A percentile compares a stretch with the other conserved stretches of the same genome.
These are phyloP conservation scores for Apiospora hydei DNA, from an alignment of 2,329 filamentous ascomycete species.

Conservation along the genomic window DNA sequence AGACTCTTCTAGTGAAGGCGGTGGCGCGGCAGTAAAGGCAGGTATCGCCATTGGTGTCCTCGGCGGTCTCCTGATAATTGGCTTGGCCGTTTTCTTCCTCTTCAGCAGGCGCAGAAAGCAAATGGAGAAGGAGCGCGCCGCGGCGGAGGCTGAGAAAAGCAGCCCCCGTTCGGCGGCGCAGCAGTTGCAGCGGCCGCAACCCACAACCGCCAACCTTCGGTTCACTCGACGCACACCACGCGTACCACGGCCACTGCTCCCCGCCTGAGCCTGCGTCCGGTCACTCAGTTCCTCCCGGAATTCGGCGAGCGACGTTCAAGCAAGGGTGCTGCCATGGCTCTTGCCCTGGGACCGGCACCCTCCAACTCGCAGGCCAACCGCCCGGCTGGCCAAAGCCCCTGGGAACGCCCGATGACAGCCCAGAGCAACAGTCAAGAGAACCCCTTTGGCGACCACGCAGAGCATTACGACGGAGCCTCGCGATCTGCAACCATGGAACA, in stretches of 20 bases:
- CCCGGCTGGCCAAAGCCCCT: slow-evolving; percentile 47
- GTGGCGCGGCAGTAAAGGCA: slow-evolving; percentile 64
- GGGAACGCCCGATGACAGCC: slow-evolving; percentile 56
- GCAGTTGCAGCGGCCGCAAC: slow-evolving; percentile 32
- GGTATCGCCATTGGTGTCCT: slow-evolving; percentile 87
- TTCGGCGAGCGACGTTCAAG: slow-evolving; percentile 62
- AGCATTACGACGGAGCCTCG: slow-evolving; percentile 32
- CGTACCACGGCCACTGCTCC: slow-evolving; percentile 67
- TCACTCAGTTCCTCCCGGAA: slow-evolving; percentile 82
- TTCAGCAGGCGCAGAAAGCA: slow-evolving; percentile 76
- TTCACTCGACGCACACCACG: slow-evolving; percentile 42
- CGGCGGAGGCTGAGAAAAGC: slow-evolving; percentile 70
- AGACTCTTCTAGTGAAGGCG: slow-evolving; percentile 27
- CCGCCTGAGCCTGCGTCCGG: slow-evolving; percentile 83
- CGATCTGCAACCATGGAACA: slow-evolving; percentile 40
- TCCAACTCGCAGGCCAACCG: slow-evolving; percentile 36
- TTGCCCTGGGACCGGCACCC: slow-evolving; percentile 41
- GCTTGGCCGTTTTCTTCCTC: slow-evolving; percentile 74
- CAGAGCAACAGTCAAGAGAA: slow-evolving; percentile 65
- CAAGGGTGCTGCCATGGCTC: slow-evolving; percentile 53
- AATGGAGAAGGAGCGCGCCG: slow-evolving; percentile 55
- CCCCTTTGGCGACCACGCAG: slow-evolving; percentile 68
- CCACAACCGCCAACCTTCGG: slow-evolving; percentile 28
- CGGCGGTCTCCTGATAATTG: slow-evolving; percentile 70
- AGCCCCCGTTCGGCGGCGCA: slow-evolving; percentile 47